phyloP scores from a whole-genome alignment of 345 rosid genomes.

The Physaria fendleri region DNA sequence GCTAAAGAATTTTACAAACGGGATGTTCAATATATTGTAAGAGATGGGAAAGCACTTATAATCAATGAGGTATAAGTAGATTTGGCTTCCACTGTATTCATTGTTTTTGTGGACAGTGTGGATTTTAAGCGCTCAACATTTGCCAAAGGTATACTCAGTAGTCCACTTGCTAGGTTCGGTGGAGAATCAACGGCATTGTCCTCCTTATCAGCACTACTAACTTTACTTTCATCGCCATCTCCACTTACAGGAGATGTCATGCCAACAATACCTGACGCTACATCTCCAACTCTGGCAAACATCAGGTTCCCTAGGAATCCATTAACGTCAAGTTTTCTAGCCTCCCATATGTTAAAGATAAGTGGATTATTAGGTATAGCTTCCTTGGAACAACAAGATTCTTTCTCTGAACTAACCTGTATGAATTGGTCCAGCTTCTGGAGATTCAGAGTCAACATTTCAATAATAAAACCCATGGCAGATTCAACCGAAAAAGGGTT shows the following conservation, averaged over 20 bases:
- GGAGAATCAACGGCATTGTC: constrained; percentile 50
- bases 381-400: constrained; percentile 25
- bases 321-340: constrained; percentile 66
- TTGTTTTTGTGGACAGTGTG: constrained; percentile 56
- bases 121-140: constrained; percentile 88
- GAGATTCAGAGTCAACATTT: constrained; percentile 53
- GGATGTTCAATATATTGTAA: constrained; percentile 88
- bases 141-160: constrained; percentile 78
- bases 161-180: constrained; percentile 67
- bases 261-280: constrained; percentile 70
- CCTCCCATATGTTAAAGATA: constrained; percentile 65
- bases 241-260: constrained; percentile 55
- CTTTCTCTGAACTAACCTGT: constrained; percentile 33
- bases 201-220: constrained; percentile 37
- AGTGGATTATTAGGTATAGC: constrained; percentile 37
- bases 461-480: constrained; percentile 46
- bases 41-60: constrained; percentile 87
- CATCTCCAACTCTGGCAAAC: constrained; percentile 90
- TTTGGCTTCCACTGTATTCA: neutral
- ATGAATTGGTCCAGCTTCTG: constrained; percentile 56
- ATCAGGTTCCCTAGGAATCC: constrained; percentile 74
- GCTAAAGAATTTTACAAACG: constrained; percentile 93
- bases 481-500: constrained; percentile 44
- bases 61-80: constrained; percentile 74
- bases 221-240: constrained; percentile 48